phyloP scores from a whole-genome alignment of 441 rosid genomes.

The Bocquillonia castaneifolia region DNA sequence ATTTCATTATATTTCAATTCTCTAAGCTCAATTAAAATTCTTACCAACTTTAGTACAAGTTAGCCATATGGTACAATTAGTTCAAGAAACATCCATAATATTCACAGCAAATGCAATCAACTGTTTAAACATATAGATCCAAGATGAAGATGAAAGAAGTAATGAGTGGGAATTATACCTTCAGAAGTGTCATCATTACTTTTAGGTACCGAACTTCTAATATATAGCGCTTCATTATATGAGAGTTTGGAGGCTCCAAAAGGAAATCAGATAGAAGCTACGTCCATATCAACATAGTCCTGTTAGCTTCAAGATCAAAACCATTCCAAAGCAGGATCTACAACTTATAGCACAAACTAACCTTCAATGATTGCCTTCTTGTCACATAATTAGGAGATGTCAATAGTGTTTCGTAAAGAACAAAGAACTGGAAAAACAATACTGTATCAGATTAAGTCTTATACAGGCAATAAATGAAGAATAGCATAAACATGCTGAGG shows the following conservation, averaged over 20 bases:
- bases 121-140: constrained; percentile 10
- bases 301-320: constrained; percentile 15
- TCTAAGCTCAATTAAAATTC: background rate
- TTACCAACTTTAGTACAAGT: background rate
- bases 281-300: constrained; percentile 30
- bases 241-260: constrained; percentile 76
- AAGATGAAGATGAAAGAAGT: constrained; percentile 5
- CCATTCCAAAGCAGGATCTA: constrained; percentile 14
- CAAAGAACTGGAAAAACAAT: constrained; percentile 72
- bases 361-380: constrained; percentile 95
- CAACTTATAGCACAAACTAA: constrained; percentile 31
- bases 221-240: constrained; percentile 85
- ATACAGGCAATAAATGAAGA: constrained; percentile 6
- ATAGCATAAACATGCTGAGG: constrained; percentile 8
- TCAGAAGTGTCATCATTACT: constrained; percentile 82
- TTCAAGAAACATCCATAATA: constrained; percentile 4
- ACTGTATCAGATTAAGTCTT: constrained; percentile 24
- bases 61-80: background rate
- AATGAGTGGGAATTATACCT: constrained; percentile 39
- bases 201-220: constrained; percentile 80
- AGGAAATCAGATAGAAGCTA: constrained; percentile 93
- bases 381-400: constrained; percentile 90
- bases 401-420: constrained; percentile 66
- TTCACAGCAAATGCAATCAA: background rate
- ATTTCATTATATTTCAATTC: background rate